These are phyloP conservation scores for Chytriomyces sp. DNA, from an alignment of 192 early-diverging fungal genomes.

Conservation along the genomic window DNA sequence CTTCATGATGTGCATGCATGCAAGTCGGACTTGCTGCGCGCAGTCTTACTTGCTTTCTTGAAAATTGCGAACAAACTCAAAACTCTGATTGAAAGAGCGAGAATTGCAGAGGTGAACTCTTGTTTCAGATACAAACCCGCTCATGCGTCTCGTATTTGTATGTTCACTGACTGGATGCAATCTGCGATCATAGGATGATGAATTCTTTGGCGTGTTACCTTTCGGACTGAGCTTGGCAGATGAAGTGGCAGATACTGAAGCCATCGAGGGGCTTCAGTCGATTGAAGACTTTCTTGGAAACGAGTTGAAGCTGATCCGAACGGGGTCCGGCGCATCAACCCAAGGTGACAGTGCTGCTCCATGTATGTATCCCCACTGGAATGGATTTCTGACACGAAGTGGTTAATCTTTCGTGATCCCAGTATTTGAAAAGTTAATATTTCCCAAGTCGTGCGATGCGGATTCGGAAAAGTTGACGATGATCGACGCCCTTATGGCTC, in stretches of 20 bases:
- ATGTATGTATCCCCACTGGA: not conserved
- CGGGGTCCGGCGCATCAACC: not conserved
- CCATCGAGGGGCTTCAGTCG: slow-evolving; percentile 17
- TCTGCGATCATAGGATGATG: slow-evolving; percentile 28
- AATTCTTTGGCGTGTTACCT: slow-evolving; percentile 25
- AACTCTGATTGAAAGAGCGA: slow-evolving; percentile 1
- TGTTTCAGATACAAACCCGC: not conserved
- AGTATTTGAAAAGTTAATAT: slow-evolving; percentile 9
- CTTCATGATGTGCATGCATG: slow-evolving; percentile 24
- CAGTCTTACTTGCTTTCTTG: slow-evolving; percentile 8
- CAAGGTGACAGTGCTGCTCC: not conserved
- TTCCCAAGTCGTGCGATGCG: slow-evolving; percentile 12
- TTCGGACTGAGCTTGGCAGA: slow-evolving; percentile 13
- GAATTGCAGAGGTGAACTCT: slow-evolving; percentile 4
- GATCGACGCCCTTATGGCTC: slow-evolving; percentile 23
- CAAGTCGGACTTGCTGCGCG: slow-evolving; percentile 8
- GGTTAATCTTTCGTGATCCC: no score
- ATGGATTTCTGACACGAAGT: no score
- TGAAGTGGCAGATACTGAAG: slow-evolving; percentile 31
- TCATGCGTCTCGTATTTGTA: not conserved
- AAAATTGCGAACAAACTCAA: slow-evolving; percentile 14
- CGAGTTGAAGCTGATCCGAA: not conserved
- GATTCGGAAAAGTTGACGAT: not conserved
- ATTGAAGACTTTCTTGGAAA: slow-evolving; percentile 12
- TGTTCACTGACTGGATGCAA: no score